A percentile compares a stretch with the other conserved stretches of the same genome.
Conservation (phyloP, 2,329 filamentous ascomycete species). For the Claviceps purpurea region DNA sequence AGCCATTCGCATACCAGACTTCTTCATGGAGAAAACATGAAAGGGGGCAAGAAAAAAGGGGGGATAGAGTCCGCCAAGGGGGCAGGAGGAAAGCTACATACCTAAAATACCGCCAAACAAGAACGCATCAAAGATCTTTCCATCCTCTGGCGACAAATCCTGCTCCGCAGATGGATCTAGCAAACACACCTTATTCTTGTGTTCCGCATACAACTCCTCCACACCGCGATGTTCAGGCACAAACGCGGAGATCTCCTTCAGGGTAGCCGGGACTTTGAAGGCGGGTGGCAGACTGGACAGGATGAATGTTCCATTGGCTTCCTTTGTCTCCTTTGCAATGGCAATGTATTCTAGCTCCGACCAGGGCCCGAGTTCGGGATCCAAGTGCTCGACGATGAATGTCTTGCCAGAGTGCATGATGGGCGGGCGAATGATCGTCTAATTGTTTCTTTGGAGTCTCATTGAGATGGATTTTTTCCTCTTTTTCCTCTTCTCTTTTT, state of each 20-base stretch:
- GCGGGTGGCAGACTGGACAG: slow-evolving; percentile 65
- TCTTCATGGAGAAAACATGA: background rate
- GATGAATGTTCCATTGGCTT: slow-evolving; percentile 55
- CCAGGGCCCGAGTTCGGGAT: slow-evolving; percentile 88
- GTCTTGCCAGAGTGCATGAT: slow-evolving; percentile 43
- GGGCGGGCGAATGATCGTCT: background rate
- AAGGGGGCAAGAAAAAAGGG: background rate
- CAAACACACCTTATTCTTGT: slow-evolving; percentile 69
- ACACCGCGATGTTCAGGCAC: slow-evolving; percentile 64
- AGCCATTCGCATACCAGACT: too few relatives aligned
- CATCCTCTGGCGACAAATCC: slow-evolving; percentile 76
- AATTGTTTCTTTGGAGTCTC: too few relatives aligned
- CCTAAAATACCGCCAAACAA: slow-evolving; percentile 93
- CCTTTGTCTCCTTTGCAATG: slow-evolving; percentile 70
- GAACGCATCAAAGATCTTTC: slow-evolving; percentile 73
- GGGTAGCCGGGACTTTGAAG: slow-evolving; percentile 49
- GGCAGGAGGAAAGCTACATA: slow-evolving; percentile 25
- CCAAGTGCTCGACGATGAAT: slow-evolving; percentile 93
- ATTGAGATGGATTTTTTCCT: too few relatives aligned
- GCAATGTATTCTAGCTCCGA: slow-evolving; percentile 83
- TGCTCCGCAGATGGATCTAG: slow-evolving; percentile 73
- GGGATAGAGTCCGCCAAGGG: background rate
- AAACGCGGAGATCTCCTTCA: slow-evolving; percentile 47
- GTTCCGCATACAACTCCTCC: slow-evolving; percentile 63
- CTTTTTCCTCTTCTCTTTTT: background rate